Percentiles rank a stretch among this genome's conserved stretches.
These are phyloP conservation scores for Vanrija pseudolonga DNA, from an alignment of 1,284 basidiomycete genomes.

Conservation along the genomic window DNA sequence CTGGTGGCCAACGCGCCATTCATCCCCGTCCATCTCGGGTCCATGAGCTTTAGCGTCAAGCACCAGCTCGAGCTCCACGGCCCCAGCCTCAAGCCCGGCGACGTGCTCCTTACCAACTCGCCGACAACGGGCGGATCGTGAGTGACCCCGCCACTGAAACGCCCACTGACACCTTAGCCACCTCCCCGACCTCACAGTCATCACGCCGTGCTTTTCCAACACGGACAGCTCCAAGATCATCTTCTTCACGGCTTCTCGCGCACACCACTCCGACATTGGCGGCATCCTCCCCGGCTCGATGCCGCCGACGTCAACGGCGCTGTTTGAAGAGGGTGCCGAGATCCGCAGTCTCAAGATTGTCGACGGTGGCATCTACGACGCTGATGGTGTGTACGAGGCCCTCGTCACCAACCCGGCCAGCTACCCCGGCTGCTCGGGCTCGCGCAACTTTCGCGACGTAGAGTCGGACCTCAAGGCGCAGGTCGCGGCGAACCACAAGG, in stretches of 20 bases:
- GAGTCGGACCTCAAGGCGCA: conserved; percentile 94
- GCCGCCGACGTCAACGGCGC: conserved; percentile 85
- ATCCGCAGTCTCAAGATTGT: conserved; percentile 94
- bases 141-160: too few relatives aligned
- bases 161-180: conserved; percentile 1
- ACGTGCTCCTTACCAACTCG: conserved; percentile 53
- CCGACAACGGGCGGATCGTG: conserved; percentile 37
- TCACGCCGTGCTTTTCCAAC: conserved; percentile 38
- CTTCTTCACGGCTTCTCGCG: conserved; percentile 40
- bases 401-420: conserved; percentile 72
- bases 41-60: conserved; percentile 41
- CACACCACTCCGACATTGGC: conserved; percentile 40
- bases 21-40: conserved; percentile 54
- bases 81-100: conserved; percentile 44
- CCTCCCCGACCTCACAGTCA: conserved; percentile 40
- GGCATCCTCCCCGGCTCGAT: conserved; percentile 62
- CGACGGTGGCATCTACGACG: conserved; percentile 72
- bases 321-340: conserved; percentile 72
- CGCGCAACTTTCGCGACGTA: conserved; percentile 79
- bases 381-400: conserved; percentile 66
- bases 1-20: conserved; percentile 56
- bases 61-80: conserved; percentile 49
- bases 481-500: conserved; percentile 95
- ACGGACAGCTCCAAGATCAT: conserved; percentile 29
- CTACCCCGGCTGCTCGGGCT: conserved; percentile 63